Conservation (phyloP, 768 basidiomycete species). For the Sistotremastrum niveocremeum region DNA sequence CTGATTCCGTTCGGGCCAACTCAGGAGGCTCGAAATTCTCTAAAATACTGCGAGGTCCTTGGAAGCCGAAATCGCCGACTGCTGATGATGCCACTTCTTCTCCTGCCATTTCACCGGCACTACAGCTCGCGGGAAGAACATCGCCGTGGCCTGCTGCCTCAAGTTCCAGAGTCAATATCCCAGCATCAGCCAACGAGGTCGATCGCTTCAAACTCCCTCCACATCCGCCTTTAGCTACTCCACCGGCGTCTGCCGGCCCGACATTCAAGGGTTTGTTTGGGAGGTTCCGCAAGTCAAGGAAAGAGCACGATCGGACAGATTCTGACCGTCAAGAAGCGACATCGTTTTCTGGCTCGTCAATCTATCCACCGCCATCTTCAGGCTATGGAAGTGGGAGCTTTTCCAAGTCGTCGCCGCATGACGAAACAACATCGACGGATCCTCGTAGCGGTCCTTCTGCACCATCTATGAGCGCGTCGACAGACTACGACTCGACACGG, state of each 20-base stretch:
- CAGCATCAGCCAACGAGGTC: conserved; percentile 27
- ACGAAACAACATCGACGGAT: conserved; percentile 5
- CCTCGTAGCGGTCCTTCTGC: background rate
- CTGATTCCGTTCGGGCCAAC: background rate
- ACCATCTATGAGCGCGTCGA: background rate
- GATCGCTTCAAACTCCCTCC: conserved; percentile 37
- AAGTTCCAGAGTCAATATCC: conserved; percentile 19
- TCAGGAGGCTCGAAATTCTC: background rate
- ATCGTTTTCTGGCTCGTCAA: conserved; percentile 19
- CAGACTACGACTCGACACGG: conserved; percentile 5
- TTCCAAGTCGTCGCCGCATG: conserved; percentile 11
- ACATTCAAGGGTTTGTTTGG: conserved; percentile 74
- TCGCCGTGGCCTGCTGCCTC: conserved; percentile 22
- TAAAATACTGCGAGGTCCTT: conserved; percentile 17
- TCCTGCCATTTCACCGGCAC: conserved; percentile 23
- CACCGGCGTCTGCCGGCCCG: conserved; percentile 61
- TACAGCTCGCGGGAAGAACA: conserved; percentile 21
- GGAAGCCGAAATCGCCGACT: too few relatives aligned
- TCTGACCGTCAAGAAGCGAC: conserved; percentile 17
- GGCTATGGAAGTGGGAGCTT: conserved; percentile 12
- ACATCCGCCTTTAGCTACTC: conserved; percentile 26
- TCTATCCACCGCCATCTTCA: conserved; percentile 22
- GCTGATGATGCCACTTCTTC: background rate
- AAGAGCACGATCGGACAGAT: conserved; percentile 16
- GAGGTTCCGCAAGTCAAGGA: conserved; percentile 41